Evolutionary conservation across 2,329 filamentous ascomycete genomes (phyloP).

Genomic region (Pestalotiopsis fici): DNA sequence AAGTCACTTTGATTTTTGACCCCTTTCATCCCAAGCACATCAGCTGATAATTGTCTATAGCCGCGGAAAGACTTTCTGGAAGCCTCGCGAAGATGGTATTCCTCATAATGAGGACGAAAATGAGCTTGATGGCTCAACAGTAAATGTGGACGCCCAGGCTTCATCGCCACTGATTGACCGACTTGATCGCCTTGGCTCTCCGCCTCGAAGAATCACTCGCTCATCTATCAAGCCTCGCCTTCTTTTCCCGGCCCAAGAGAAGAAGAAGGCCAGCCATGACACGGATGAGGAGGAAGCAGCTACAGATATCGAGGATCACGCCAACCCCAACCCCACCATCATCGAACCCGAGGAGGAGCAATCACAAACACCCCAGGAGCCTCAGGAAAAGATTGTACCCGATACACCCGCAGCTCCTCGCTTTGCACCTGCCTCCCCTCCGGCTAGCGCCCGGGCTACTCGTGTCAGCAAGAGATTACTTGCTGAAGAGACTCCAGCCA

Average conservation of each 20-base stretch:
- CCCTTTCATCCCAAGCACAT: conserved; percentile 16
- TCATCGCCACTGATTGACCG: neutral
- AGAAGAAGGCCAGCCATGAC: conserved; percentile 37
- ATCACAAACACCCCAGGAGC: conserved; percentile 32
- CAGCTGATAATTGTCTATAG: conserved; percentile 40
- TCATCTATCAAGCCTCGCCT: conserved; percentile 73
- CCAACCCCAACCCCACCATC: conserved; percentile 26
- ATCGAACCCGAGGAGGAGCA: conserved; percentile 18
- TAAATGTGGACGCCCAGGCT: conserved; percentile 8
- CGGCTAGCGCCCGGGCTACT: conserved; percentile 61
- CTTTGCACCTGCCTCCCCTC: conserved; percentile 62
- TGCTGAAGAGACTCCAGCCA: conserved; percentile 42
- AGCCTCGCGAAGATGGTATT: conserved; percentile 49
- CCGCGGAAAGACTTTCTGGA: conserved; percentile 80
- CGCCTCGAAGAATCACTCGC: conserved; percentile 57
- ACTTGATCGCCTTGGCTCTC: neutral
- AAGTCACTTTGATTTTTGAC: conserved; percentile 43
- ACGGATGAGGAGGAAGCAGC: conserved; percentile 60
- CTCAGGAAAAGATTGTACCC: conserved; percentile 35
- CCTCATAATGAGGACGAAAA: conserved; percentile 28
- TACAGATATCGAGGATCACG: conserved; percentile 59
- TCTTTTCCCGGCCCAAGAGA: conserved; percentile 62
- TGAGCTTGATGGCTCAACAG: conserved; percentile 32
- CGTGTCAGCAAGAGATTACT: conserved; percentile 54
- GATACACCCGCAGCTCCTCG: conserved; percentile 57